phyloP scores from a whole-genome alignment of 2,329 filamentous ascomycete genomes.

The Penicillium thymicola region DNA sequence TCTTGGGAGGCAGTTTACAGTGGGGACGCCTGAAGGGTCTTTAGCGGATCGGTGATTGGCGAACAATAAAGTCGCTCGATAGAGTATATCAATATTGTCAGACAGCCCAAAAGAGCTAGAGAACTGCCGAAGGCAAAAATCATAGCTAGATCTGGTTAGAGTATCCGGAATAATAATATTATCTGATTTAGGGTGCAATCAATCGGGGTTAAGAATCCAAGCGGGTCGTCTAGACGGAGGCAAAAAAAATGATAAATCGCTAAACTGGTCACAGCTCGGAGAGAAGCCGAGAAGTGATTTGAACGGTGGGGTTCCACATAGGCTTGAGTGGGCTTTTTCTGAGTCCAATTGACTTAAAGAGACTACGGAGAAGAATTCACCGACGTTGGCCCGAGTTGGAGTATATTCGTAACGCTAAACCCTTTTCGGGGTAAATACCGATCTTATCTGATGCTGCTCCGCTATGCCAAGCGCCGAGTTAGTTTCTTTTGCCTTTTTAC shows the following conservation, averaged over 20 bases:
- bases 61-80: background rate
- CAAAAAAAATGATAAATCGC: background rate
- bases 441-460: slow-evolving; percentile 14
- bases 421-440: background rate
- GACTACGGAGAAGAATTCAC: background rate
- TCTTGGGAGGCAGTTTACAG: background rate
- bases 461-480: background rate
- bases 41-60: too few species aligned
- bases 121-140: too few species aligned
- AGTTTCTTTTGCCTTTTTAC: background rate
- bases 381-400: slow-evolving; percentile 5
- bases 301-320: background rate
- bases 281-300: background rate
- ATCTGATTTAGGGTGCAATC: background rate
- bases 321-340: background rate
- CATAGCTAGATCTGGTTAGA: too few species aligned
- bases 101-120: background rate
- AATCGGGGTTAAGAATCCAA: background rate
- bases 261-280: background rate
- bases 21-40: background rate
- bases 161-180: background rate
- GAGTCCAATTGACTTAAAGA: background rate
- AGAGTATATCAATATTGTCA: background rate
- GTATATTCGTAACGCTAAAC: background rate
- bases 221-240: background rate